Conservation (phyloP, 2,329 filamentous ascomycete species). For the Claviceps humidiphila region DNA sequence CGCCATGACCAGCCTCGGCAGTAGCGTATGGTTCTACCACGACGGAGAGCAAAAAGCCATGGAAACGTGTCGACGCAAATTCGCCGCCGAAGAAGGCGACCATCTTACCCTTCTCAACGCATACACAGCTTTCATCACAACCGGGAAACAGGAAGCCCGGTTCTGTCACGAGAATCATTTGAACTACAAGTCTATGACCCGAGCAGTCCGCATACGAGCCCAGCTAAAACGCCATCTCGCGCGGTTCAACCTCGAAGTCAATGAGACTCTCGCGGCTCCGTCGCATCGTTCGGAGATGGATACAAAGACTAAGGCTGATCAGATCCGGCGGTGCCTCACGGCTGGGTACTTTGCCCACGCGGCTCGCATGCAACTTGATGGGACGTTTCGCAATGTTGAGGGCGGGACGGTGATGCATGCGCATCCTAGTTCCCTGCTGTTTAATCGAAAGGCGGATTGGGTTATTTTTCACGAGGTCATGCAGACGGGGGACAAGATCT, state of each 20-base stretch:
- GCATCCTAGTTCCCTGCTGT: conserved; percentile 87
- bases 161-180: conserved; percentile 82
- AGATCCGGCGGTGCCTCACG: conserved; percentile 74
- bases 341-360: conserved; percentile 88
- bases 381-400: conserved; percentile 75
- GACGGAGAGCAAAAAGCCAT: conserved; percentile 63
- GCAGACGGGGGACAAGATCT: conserved; percentile 79
- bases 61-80: conserved; percentile 64
- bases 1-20: conserved; percentile 82
- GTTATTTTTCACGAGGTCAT: conserved; percentile 90
- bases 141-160: conserved; percentile 66
- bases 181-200: conserved; percentile 72
- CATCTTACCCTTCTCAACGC: conserved; percentile 86
- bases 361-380: conserved; percentile 86
- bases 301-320: conserved; percentile 40
- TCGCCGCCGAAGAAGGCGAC: conserved; percentile 87
- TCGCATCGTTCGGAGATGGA: conserved; percentile 17
- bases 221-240: conserved; percentile 83
- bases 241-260: conserved; percentile 60
- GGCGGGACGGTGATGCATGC: conserved; percentile 68
- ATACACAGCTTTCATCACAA: conserved; percentile 78
- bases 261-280: conserved; percentile 40
- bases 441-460: conserved; percentile 94
- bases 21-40: conserved; percentile 69
- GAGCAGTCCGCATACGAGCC: conserved; percentile 72